Evolutionary conservation across 805 yeast species (phyloP), one percentile per base, ranked within the genome.

Genomic region (Jamesozyma hellenica): DNA sequence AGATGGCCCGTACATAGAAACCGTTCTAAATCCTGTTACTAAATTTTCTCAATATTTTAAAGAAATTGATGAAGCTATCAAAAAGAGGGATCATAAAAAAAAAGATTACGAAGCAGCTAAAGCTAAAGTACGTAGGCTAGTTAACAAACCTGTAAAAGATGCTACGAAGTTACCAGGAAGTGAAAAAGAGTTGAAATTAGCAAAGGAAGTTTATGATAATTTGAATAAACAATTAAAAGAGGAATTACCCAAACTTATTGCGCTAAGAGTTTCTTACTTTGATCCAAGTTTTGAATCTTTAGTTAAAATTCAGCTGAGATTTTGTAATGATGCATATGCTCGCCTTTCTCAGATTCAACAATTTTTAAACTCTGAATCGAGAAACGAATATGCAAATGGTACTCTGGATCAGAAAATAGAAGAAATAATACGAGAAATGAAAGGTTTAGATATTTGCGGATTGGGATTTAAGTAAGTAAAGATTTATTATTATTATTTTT

Each of bases 1-100:
- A 48, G 92, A 82, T 54, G 90, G 83, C 0, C 90, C 92, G n/a
- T 81, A 81, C 55, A 71, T 90, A 61, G 87, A 82, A 53, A 79
- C 92, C 2, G 82, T 82, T 18, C 65, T 82, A 51, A 85, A 80
- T 37, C 94, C 94, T 9, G 67, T 81, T 34, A 67, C 79, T 27
- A 82, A 82, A 48, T 82, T 82, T 47, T 67, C 78, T 4, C 66
- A 70, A 15, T 82, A 82, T 57, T 82, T 82, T 58, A 64, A 56
- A 31, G 94, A 82, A 56, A 77, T 82, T 40, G 80, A 77, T 45
- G 92, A 82, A 46, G 92, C 90, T 2, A 73, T 82, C 44, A 82
- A 82, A 68, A 82, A 82, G 56, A 67, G 94, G 58, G 68, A 73
- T 9, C 86, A 81, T 56, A 82, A 82, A 65, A 82, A 82, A 58